phyloP scores from a whole-genome alignment of 352 stramenopile species.

The Globisporangium heterothallicum region DNA sequence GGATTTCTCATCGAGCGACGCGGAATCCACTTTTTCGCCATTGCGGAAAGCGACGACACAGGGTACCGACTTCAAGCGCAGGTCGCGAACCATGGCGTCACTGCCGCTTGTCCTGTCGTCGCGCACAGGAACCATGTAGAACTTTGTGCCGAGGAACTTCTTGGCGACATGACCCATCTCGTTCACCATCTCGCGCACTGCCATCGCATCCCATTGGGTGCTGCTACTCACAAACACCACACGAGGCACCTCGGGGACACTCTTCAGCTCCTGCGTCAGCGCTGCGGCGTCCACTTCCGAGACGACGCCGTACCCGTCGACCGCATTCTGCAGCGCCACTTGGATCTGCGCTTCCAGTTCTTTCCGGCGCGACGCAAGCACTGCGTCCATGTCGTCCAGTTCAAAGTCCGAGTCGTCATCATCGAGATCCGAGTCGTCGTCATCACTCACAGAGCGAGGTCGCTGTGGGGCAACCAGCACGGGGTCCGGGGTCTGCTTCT shows the following conservation, averaged over 20 bases:
- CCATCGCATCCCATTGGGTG: neutral
- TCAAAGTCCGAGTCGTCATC: conserved; percentile 17
- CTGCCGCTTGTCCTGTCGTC: conserved; percentile 8
- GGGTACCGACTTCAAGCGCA: conserved; percentile 27
- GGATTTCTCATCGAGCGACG: conserved; percentile 32
- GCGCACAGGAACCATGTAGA: conserved; percentile 34
- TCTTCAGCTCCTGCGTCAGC: conserved; percentile 34
- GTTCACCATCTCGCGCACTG: conserved; percentile 23
- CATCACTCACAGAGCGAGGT: conserved; percentile 1
- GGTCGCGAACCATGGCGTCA: conserved; percentile 5
- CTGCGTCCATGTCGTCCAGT: conserved; percentile 18
- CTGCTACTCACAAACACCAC: conserved; percentile 35
- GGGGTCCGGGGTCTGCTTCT: neutral
- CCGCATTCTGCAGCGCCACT: conserved; percentile 31
- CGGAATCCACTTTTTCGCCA: conserved; percentile 42
- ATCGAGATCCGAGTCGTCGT: conserved; percentile 13
- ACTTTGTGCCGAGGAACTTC: conserved; percentile 53
- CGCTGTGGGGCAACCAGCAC: neutral
- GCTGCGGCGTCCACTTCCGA: conserved; percentile 19
- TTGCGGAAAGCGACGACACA: conserved; percentile 44
- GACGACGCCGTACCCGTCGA: conserved; percentile 50
- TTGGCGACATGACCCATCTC: conserved; percentile 40
- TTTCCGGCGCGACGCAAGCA: conserved; percentile 33
- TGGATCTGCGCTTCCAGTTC: conserved; percentile 49
- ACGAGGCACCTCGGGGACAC: conserved; percentile 27